Conservation (phyloP, 805 yeast species). For the Zygosaccharomyces gambellarensis region DNA sequence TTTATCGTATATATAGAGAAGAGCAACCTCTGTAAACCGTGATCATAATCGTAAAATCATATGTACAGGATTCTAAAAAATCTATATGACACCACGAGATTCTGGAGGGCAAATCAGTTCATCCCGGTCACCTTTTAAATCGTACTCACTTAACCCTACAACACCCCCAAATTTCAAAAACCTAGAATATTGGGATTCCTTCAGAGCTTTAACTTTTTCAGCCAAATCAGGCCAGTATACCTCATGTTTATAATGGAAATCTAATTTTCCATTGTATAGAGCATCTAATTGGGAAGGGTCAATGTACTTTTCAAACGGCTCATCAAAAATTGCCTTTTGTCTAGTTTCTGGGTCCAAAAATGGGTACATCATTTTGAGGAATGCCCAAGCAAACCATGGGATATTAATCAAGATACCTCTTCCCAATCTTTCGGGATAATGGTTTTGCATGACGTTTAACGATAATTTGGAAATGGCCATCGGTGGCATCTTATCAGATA, state of each 20-base stretch:
- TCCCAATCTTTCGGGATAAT: slow-evolving; percentile 56
- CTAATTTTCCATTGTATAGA: slow-evolving; percentile 43
- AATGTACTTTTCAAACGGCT: slow-evolving; percentile 51
- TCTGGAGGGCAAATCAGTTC: slow-evolving; percentile 10
- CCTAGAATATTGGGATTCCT: slow-evolving; percentile 37
- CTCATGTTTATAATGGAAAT: slow-evolving; percentile 50
- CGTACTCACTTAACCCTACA: slow-evolving; percentile 54
- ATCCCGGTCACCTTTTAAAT: slow-evolving; percentile 38
- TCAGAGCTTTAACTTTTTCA: slow-evolving; percentile 39
- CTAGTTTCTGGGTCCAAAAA: slow-evolving; percentile 56
- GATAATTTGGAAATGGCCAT: slow-evolving; percentile 47
- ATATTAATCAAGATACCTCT: slow-evolving; percentile 50
- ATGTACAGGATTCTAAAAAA: not conserved
- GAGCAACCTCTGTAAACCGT: not conserved
- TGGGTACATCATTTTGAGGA: slow-evolving; percentile 52
- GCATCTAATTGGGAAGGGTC: slow-evolving; percentile 50
- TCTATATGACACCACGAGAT: not conserved
- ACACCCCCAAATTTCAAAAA: slow-evolving; percentile 39
- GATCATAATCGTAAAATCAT: slow-evolving; percentile 1
- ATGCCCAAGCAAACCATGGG: slow-evolving; percentile 54
- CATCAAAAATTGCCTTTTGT: slow-evolving; percentile 53
- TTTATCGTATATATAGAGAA: not conserved
- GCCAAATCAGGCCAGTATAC: slow-evolving; percentile 51
- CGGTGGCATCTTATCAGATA: slow-evolving; percentile 45
- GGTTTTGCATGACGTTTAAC: slow-evolving; percentile 48